Conservation (phyloP, 306 rosid genomes). For the Ormosia emarginata region DNA sequence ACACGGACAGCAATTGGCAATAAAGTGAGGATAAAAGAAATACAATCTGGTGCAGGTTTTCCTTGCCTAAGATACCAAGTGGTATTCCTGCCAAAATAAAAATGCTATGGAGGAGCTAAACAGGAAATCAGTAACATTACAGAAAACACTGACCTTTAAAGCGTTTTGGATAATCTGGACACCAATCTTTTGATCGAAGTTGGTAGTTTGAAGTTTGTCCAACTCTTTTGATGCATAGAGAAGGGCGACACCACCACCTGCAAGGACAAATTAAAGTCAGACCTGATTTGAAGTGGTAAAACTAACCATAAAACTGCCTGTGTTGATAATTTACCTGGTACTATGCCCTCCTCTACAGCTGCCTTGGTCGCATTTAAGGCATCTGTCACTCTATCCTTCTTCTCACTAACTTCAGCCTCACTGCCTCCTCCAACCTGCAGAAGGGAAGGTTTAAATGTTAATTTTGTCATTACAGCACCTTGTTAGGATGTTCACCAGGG, state of each 20-base stretch:
- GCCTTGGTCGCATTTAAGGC: slow-evolving; percentile 97
- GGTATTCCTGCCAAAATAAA: neutral
- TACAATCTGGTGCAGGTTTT: neutral
- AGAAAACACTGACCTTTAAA: slow-evolving; percentile 50
- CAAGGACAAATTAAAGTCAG: neutral
- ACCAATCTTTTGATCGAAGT: slow-evolving; percentile 93
- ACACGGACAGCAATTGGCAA: neutral
- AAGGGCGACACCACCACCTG: slow-evolving; percentile 96
- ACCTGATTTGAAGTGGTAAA: neutral
- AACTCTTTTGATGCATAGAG: slow-evolving; percentile 92
- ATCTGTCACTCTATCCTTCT: slow-evolving; percentile 95
- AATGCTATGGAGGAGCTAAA: neutral
- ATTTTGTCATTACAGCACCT: neutral
- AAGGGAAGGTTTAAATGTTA: neutral
- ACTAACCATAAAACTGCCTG: neutral
- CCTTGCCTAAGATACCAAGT: neutral
- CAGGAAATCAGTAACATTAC: neutral
- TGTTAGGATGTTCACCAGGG: neutral
- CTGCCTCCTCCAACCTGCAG: slow-evolving; percentile 95
- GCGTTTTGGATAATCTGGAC: slow-evolving; percentile 97
- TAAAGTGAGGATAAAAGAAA: neutral
- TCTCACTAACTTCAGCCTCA: slow-evolving; percentile 95
- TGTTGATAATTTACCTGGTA: slow-evolving; percentile 48
- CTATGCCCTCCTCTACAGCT: slow-evolving; percentile 95
- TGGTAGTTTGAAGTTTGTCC: slow-evolving; percentile 75